Evolutionary conservation across 192 early-diverging fungal species (phyloP), one percentile per base, ranked within the genome.

Genomic region (Podila epigama): DNA sequence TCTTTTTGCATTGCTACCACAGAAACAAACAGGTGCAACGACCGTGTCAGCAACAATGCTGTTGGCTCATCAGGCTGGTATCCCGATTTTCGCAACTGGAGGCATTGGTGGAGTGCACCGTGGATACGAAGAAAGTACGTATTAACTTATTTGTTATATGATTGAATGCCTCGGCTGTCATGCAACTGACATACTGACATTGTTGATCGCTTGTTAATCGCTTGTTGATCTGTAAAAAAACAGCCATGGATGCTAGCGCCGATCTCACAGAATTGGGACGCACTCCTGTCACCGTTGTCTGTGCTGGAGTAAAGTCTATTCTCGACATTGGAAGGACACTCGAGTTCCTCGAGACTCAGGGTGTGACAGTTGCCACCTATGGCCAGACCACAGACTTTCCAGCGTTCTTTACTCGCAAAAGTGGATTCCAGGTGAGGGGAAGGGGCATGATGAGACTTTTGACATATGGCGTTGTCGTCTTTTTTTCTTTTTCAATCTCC

Each of bases 21-120:
- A 88, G 85, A 77, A 85, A 15, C 59, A 85, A 65, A 83, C 88
- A 3, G 97, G 97, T 0, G 91, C 94, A 7, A 99, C 97, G 0
- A 99, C 97, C 1, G 97, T 99, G 15, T 89, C 96, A 15, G 90
- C 89, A 7, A 99, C 96, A 0, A 94, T 97, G 91, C 58, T 94
- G n/a, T 86, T 92, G 6, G 96, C 97, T 4, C 87, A 95, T 66
- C 72, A 79, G 48, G 93, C 91, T 8, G 96, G 95, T 2, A 99
- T 99, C 58, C 67, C 73, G 36, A 82, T 99, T 0, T 99, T 99
- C 87, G 96, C 93, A 9, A 99, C 97, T 6, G 97, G 97, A 20
- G 97, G 97, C 7, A 98, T 99, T 58, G 97, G 97, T 39, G 97
- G 97, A 35, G 96, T 95, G 33, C 95, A 97, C 62, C 88, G 96